A percentile compares a stretch with the other conserved stretches of the same genome.
Evolutionary conservation across 208 protist species (phyloP).

Genomic region (Leptomonas seymouri): DNA sequence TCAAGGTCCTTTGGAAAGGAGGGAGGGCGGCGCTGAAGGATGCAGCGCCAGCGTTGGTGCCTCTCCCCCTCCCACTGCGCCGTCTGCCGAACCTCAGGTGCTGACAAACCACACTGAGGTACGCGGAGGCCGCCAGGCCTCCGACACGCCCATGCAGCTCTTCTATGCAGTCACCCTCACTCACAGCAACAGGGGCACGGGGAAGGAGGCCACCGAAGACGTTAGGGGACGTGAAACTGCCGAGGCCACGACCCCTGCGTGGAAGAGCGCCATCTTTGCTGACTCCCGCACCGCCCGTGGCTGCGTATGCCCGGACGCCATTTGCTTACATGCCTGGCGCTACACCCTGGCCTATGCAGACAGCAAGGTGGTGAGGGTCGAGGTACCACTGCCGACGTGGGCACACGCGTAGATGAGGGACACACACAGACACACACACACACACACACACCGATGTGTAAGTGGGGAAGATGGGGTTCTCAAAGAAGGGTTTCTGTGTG

Average conservation of each 20-base stretch:
- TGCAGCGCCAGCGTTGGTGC: too few relatives aligned
- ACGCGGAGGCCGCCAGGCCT: not conserved
- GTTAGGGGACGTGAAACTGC: not conserved
- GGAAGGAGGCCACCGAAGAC: not conserved
- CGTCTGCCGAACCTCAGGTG: too few relatives aligned
- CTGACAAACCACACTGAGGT: not conserved
- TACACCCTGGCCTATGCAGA: constrained; percentile 45
- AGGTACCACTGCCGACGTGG: constrained; percentile 50
- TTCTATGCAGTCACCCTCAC: not conserved
- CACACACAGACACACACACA: not conserved
- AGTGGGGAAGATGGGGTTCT: not conserved
- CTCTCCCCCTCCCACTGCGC: too few relatives aligned
- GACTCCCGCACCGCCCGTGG: constrained; percentile 13
- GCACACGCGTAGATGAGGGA: not conserved
- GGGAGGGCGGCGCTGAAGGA: too few relatives aligned
- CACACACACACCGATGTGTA: not conserved
- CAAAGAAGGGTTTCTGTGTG: too few relatives aligned
- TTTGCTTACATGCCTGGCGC: constrained; percentile 68
- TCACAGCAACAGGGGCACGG: not conserved
- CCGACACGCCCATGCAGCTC: not conserved
- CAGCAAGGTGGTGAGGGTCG: constrained; percentile 20
- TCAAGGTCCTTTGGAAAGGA: not conserved
- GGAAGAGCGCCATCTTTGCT: constrained; percentile 9
- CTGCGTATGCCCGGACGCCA: constrained; percentile 61
- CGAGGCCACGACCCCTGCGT: not conserved